Percentiles rank a stretch among this genome's conserved stretches.
phyloP scores from a whole-genome alignment of 228 moss, liverwort and hornwort genomes.

The Sphagnum magellanicum region DNA sequence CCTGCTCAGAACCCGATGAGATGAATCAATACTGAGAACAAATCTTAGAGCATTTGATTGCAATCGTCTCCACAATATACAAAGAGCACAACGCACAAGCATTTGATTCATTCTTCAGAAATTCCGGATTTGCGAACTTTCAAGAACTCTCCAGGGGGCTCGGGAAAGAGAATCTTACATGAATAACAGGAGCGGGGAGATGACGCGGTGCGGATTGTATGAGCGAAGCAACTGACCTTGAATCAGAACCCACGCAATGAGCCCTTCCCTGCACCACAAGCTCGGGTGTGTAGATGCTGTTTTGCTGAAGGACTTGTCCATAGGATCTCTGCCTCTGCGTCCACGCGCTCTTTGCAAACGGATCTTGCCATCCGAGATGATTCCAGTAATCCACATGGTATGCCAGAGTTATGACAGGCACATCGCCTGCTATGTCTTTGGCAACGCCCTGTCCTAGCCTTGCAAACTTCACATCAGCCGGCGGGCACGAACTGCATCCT shows the following conservation, averaged over 20 bases:
- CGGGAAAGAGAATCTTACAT: conserved; percentile 27
- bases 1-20: conserved; percentile 21
- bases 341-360: conserved; percentile 76
- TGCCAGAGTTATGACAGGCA: conserved; percentile 67
- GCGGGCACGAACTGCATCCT: conserved; percentile 90
- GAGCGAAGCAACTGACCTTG: conserved; percentile 27
- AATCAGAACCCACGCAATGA: conserved; percentile 56
- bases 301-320: conserved; percentile 66
- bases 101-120: too few species aligned
- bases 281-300: conserved; percentile 92
- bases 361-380: conserved; percentile 98
- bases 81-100: too few species aligned
- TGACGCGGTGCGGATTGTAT: conserved; percentile 48
- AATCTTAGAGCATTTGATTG: too few species aligned
- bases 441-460: conserved; percentile 77
- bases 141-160: too few species aligned
- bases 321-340: conserved; percentile 84
- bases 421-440: conserved; percentile 35
- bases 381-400: conserved; percentile 98
- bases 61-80: too few species aligned
- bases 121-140: too few species aligned
- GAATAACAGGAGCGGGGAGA: conserved; percentile 71
- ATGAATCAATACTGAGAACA: too few species aligned
- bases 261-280: conserved; percentile 75
- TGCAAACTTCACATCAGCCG: conserved; percentile 80